A percentile compares a stretch with the other conserved stretches of the same genome.
These are phyloP conservation scores for Starmera stellimalicola DNA, from an alignment of 1,139 yeast species.

Conservation along the genomic window DNA sequence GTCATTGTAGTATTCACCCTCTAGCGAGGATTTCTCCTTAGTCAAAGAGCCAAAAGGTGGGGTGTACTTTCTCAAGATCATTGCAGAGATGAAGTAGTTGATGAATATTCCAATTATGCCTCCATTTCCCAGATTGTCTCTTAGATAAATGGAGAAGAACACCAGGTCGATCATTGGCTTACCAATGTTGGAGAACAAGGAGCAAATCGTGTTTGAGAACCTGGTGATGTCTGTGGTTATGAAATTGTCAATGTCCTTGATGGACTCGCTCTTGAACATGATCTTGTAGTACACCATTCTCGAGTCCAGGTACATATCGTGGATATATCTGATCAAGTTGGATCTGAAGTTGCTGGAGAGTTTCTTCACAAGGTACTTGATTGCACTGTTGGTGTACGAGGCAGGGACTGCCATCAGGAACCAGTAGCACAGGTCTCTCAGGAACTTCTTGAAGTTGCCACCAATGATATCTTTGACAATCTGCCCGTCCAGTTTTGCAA, in stretches of 20 bases:
- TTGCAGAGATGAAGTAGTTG: slow-evolving; percentile 76
- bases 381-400: slow-evolving; percentile 85
- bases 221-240: slow-evolving; percentile 79
- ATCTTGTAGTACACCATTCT: slow-evolving; percentile 76
- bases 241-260: slow-evolving; percentile 54
- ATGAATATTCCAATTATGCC: slow-evolving; percentile 77
- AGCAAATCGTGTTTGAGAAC: slow-evolving; percentile 76
- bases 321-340: slow-evolving; percentile 75
- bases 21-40: slow-evolving; percentile 65
- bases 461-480: slow-evolving; percentile 85
- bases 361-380: slow-evolving; percentile 69
- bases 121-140: slow-evolving; percentile 78
- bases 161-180: slow-evolving; percentile 84
- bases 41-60: slow-evolving; percentile 83
- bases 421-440: slow-evolving; percentile 79
- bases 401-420: slow-evolving; percentile 88
- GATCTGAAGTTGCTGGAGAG: slow-evolving; percentile 80
- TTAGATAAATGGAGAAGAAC: slow-evolving; percentile 77
- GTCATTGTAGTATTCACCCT: slow-evolving; percentile 83
- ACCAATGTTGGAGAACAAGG: slow-evolving; percentile 81
- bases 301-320: slow-evolving; percentile 79
- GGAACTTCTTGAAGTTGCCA: slow-evolving; percentile 67
- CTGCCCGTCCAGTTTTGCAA: slow-evolving; percentile 87
- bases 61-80: slow-evolving; percentile 59
- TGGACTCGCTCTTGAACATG: slow-evolving; percentile 28